Evolutionary conservation across 75 land plant genomes (phyloP).

Genomic region (Cupressus sempervirens): DNA sequence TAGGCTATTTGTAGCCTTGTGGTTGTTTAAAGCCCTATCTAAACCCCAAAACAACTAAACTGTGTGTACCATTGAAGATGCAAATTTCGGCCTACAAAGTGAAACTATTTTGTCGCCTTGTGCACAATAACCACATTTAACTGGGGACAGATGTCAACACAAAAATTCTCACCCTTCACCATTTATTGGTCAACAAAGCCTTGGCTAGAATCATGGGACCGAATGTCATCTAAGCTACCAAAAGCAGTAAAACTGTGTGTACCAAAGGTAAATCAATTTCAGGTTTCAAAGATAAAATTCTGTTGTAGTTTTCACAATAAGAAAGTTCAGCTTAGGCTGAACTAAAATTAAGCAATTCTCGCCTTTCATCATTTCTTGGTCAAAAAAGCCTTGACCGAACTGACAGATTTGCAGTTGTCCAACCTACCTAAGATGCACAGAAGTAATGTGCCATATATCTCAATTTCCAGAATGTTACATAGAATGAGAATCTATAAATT

Average conservation of each 20-base stretch:
- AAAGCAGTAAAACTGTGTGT: not conserved
- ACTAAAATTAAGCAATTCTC: not conserved
- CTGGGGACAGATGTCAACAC: not conserved
- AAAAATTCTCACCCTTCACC: not conserved
- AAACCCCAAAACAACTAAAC: not conserved
- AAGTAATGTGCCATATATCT: not conserved
- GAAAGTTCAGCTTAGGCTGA: not conserved
- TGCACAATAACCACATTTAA: not conserved
- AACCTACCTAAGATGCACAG: constrained; percentile 1
- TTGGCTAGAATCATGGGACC: not conserved
- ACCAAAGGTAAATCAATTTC: not conserved
- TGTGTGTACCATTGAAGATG: not conserved
- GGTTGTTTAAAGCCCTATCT: not conserved
- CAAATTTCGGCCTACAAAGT: not conserved
- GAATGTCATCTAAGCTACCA: not conserved
- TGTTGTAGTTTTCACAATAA: not conserved
- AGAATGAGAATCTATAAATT: not conserved
- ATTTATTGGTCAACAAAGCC: not conserved
- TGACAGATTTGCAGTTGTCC: not conserved
- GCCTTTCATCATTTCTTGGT: not conserved
- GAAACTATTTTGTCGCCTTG: not conserved
- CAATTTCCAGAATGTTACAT: not conserved
- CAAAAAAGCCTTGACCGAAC: not conserved
- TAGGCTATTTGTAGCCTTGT: too few species aligned
- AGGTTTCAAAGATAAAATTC: not conserved